Evolutionary conservation across 352 stramenopile genomes (phyloP), one percentile per base, ranked within the genome.

Genomic region (Blastocystis sp.): DNA sequence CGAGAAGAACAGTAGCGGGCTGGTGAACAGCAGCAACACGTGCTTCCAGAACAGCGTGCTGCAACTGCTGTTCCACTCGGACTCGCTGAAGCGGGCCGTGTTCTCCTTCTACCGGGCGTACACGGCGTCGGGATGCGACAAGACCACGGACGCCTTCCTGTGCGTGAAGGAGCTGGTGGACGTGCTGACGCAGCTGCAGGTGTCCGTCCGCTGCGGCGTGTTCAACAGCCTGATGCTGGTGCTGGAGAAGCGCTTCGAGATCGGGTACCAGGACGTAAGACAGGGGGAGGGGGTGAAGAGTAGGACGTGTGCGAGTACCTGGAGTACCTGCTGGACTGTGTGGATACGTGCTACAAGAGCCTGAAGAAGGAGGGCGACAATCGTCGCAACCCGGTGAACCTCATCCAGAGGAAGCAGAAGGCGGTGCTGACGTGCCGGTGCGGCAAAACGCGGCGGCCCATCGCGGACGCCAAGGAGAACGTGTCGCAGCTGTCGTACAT

Each of bases 41-140:
- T 84, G 74, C 74, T 84, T 84, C 40, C 74, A 84, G 74, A 84
- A 84, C 28, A 84, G 74, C 14, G 41, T 53, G n/a, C 61, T 84
- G 3, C 74, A 84, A 28, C 28, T 84, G 19, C 53, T 84, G 2
- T 84, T 84, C 74, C 74, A 84, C 38, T 84, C 74, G 17, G 74
- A 69, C 40, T 17, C 53, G n/a, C 60, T 84, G 48, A 84, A 69
- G 52, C n/a, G 23, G 21, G 67, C 74, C 1, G 28, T 84, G 0
- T 45, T 69, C 38, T 43, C 19, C 23, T 59, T 84, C 53, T 84
- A 84, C n/a, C 23, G 45, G 17, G 48, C 45, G n/a, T 84, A 69
- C 56, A 38, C 41, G 19, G 21, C 19, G 40, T 56, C 38, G 34
- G 41, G 23, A 1, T 56, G 34, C 4, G 19, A 28, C 53, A 53